These are phyloP conservation scores for Meyerozyma carpophila DNA, from an alignment of 1,139 yeast genomes.

Conservation along the genomic window DNA sequence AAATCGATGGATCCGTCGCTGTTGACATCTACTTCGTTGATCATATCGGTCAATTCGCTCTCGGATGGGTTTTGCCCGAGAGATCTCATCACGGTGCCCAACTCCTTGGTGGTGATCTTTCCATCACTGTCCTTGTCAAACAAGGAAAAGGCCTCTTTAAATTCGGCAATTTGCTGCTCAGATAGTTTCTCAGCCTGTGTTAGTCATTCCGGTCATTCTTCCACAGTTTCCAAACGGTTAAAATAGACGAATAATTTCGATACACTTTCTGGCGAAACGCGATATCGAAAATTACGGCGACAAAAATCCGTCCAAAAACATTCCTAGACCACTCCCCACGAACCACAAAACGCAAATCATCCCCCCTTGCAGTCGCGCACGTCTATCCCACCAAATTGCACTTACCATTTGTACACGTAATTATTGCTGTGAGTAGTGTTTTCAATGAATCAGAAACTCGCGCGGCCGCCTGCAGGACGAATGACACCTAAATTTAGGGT, in stretches of 20 bases:
- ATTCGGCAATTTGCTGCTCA: constrained; percentile 93
- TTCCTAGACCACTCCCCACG: neutral
- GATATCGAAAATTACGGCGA: neutral
- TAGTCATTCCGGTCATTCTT: constrained; percentile 1
- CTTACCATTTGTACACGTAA: neutral
- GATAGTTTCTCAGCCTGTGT: constrained; percentile 77
- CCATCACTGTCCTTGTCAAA: constrained; percentile 97
- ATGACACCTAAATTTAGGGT: neutral
- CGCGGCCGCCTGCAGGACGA: neutral
- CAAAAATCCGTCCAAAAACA: neutral
- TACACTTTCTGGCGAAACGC: neutral
- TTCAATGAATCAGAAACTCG: neutral
- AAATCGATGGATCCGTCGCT: constrained; percentile 94
- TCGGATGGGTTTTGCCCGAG: constrained; percentile 96
- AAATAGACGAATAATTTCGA: neutral
- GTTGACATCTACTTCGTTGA: constrained; percentile 93
- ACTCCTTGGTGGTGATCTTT: constrained; percentile 87
- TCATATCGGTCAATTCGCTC: constrained; percentile 91
- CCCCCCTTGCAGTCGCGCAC: neutral
- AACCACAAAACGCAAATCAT: neutral
- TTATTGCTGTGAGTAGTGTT: neutral
- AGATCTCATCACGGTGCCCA: constrained; percentile 98
- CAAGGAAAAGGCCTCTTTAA: constrained; percentile 94
- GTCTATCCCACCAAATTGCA: neutral
- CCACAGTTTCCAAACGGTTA: no score